Evolutionary conservation across 2,329 filamentous ascomycete genomes (phyloP).

Genomic region (Aschersonia sp.): DNA sequence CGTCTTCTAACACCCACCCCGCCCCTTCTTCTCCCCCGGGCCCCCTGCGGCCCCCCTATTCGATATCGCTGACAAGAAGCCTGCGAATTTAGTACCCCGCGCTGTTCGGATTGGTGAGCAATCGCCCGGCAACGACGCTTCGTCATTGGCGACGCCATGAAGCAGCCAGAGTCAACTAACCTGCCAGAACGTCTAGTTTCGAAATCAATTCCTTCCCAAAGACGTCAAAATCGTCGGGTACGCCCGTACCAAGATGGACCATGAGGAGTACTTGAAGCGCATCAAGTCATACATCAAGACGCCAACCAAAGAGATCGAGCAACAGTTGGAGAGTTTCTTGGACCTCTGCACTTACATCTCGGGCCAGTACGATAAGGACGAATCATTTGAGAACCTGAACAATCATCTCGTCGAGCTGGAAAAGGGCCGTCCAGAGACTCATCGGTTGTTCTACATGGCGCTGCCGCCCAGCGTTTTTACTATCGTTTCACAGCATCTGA

Average conservation of each 20-base stretch:
- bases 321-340: conserved; percentile 85
- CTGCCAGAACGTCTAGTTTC: conserved; percentile 50
- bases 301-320: conserved; percentile 91
- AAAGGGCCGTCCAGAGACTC: conserved; percentile 64
- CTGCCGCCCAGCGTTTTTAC: conserved; percentile 96
- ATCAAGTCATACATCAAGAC: conserved; percentile 99
- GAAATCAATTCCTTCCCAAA: conserved; percentile 96
- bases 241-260: conserved; percentile 99
- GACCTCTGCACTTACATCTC: conserved; percentile 81
- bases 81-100: conserved; percentile 61
- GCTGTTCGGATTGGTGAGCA: conserved; percentile 83
- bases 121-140: neutral
- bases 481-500: conserved; percentile 90
- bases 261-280: conserved; percentile 82
- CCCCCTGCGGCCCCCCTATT: neutral
- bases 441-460: conserved; percentile 98
- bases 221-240: conserved; percentile 96
- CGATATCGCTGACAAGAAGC: conserved; percentile 9
- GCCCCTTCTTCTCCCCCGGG: neutral
- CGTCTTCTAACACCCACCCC: neutral
- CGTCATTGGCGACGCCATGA: neutral
- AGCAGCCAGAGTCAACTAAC: neutral
- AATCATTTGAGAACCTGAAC: conserved; percentile 76
- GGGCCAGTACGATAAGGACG: conserved; percentile 96
- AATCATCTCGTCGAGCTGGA: conserved; percentile 79